Evolutionary conservation across 495 filamentous ascomycete genomes (phyloP).

Genomic region (Podospora anserina): DNA sequence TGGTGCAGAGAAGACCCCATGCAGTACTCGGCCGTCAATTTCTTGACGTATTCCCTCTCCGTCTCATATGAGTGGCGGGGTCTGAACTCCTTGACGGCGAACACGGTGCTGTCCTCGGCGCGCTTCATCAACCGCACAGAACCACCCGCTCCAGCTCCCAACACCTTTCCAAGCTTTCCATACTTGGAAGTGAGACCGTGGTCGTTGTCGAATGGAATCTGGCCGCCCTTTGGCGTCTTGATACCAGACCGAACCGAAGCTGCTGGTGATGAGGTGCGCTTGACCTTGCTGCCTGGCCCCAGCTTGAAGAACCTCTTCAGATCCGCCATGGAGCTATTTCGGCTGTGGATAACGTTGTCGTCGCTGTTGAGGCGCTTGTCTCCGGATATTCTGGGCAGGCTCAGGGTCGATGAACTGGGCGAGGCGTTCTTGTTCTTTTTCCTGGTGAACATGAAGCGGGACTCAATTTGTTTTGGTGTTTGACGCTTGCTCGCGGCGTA

Average conservation of each 20-base stretch:
- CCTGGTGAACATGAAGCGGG: slow-evolving; percentile 76
- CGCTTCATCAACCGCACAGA: slow-evolving; percentile 94
- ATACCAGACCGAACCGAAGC: slow-evolving; percentile 51
- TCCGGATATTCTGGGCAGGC: slow-evolving; percentile 33
- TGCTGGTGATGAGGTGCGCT: slow-evolving; percentile 60
- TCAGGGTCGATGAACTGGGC: slow-evolving; percentile 45
- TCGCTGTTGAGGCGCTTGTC: slow-evolving; percentile 36
- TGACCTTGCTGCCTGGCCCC: slow-evolving; percentile 61
- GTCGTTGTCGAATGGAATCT: slow-evolving; percentile 89
- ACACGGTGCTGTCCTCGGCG: slow-evolving; percentile 82
- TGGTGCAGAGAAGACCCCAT: slow-evolving; percentile 96
- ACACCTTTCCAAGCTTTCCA: slow-evolving; percentile 88
- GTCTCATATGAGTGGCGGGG: slow-evolving; percentile 91
- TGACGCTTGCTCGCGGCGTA: slow-evolving; percentile 80
- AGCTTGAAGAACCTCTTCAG: slow-evolving; percentile 88
- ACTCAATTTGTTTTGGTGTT: slow-evolving; percentile 69
- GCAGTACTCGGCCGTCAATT: slow-evolving; percentile 99
- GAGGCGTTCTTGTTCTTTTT: slow-evolving; percentile 43
- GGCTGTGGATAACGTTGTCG: slow-evolving; percentile 39
- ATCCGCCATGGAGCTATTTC: slow-evolving; percentile 87
- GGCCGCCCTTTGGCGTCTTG: slow-evolving; percentile 58
- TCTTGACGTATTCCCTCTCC: slow-evolving; percentile 94
- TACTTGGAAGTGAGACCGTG: slow-evolving; percentile 89
- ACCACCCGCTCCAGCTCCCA: slow-evolving; percentile 91
- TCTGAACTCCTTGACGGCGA: slow-evolving; percentile 96